These are phyloP conservation scores for Blastobotrys arbuscula DNA, from an alignment of 1,139 yeast genomes.

Conservation along the genomic window DNA sequence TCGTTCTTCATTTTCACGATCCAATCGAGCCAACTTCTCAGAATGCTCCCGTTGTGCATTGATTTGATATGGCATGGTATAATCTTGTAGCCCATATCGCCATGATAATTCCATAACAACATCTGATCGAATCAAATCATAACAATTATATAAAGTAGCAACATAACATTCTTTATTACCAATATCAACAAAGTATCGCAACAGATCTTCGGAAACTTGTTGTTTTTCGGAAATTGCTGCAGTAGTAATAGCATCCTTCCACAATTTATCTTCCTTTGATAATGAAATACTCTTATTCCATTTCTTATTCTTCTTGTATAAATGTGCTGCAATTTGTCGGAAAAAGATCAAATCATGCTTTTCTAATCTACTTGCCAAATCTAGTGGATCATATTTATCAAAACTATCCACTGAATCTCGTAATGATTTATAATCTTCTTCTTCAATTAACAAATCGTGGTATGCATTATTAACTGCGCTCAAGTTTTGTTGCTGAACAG, in stretches of 20 bases:
- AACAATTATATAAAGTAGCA: slow-evolving; percentile 82
- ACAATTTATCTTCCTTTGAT: slow-evolving; percentile 84
- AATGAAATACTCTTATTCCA: slow-evolving; percentile 85
- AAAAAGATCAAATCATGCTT: slow-evolving; percentile 86
- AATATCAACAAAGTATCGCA: slow-evolving; percentile 91
- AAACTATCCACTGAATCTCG: slow-evolving; percentile 81
- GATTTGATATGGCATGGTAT: slow-evolving; percentile 87
- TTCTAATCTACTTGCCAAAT: slow-evolving; percentile 87
- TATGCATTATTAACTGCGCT: slow-evolving; percentile 91
- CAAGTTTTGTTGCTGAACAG: slow-evolving; percentile 85
- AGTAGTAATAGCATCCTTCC: slow-evolving; percentile 92
- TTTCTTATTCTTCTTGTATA: slow-evolving; percentile 91
- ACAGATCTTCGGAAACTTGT: slow-evolving; percentile 81
- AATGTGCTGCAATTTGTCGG: slow-evolving; percentile 91
- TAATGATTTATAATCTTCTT: slow-evolving; percentile 88
- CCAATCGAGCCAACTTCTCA: slow-evolving; percentile 56
- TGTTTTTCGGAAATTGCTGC: slow-evolving; percentile 76
- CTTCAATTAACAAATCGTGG: slow-evolving; percentile 92
- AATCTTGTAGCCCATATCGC: slow-evolving; percentile 77
- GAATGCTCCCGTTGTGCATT: slow-evolving; percentile 73
- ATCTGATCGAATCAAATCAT: slow-evolving; percentile 73
- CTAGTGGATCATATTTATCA: slow-evolving; percentile 89
- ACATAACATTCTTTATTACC: slow-evolving; percentile 96
- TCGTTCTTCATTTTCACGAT: slow-evolving; percentile 65
- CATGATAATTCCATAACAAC: slow-evolving; percentile 85